Base-by-base conservation (phyloP, 2,329 filamentous ascomycete genomes). In the Nakataea oryzae region DNA sequence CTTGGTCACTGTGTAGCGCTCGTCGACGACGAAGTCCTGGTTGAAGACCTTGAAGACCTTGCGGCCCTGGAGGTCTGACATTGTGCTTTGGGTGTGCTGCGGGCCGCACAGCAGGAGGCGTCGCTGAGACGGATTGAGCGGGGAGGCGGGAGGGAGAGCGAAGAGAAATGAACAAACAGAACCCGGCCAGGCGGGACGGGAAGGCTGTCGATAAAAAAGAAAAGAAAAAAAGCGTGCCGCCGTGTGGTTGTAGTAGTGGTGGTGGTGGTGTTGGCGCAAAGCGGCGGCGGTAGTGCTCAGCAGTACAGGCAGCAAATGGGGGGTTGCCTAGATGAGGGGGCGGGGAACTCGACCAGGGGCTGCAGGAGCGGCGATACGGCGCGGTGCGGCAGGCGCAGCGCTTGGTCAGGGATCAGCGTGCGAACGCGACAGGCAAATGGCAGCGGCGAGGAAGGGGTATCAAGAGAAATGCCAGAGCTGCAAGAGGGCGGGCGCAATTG, bases 21-120 rank as follows among this genome's bases (percentile, higher is more conserved):
- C 93, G 74, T 97, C 95, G 72, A 97, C 95, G 70, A 97, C 87
- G 74, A 99, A 99, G 80, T 99, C 95, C 74, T 99, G 95, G 82
- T 97, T 97, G 80, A 99, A 99, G 75, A 99, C 93, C 87, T 96
- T 96, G 84, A 96, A 97, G 76, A 93, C 86, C 84, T 96, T 97
- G 78, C 92, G 88, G 58, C 72, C 73, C 63, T 74, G 71, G 28
- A 74, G 67, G 65, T 75, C 73, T 64, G 70, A 70, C 73, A 75
- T 75, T 47, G 41, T 47, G 41, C 41, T 47, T 21, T 47, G 41
- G 6, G 41, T 14, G 41, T 47, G 41, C 41, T 47, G 41, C 41
- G 17, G 41, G 41, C 41, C 34, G 14, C 13, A 21, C 13, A 21
- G 34, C 34, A 47, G 32, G 34, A 17, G 34, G 41, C 21, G 21